Base-by-base conservation (phyloP, 768 basidiomycete genomes). In the Pleurotus giganteus region DNA sequence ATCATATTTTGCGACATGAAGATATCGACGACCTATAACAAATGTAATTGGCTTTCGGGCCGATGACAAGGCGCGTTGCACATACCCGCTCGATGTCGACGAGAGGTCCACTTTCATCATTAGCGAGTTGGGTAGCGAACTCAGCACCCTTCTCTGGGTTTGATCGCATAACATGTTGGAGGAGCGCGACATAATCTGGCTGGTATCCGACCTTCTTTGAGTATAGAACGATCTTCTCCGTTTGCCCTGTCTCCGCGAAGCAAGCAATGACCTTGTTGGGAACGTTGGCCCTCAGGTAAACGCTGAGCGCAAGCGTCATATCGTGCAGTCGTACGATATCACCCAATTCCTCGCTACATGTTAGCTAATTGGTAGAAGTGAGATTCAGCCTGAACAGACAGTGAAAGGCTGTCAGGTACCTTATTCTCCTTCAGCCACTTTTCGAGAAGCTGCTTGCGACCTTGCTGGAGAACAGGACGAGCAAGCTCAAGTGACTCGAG, bases 351-450 rank as follows among this genome's bases (percentile, higher is more conserved):
- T 99, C 97, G 62, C 91, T 94, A 75, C 97, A 99, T 54, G 96
- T 95, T 51, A 99, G 85, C 94, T 97, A 61, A 1, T 23, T 1
- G 24, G 54, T 19, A 31, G n/a, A 24, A 37, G 55, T 52, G 37
- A 26, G 43, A 47, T 23, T 34, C 36, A 24, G 26, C 8, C 5
- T 15, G 24, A 11, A 7, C 24, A 46, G 21, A 26, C 17, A 53
- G 29, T 6, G 15, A 28, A 12, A 60, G 69, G 4, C 9, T 41
- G 32, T 34, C 15, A 34, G 32, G 42, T 43, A 88, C 94, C 85
- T 98, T 99, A 76, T 97, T 98, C 79, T 99, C 97, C 73, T 99
- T 99, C 58, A 99, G 74, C 97, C 97, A 99, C 65, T 98, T 98
- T 77, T 99, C 97, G 13, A 99, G 77, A 42, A 98, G 76, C 65